phyloP scores from a whole-genome alignment of 345 rosid species.

The Jatropha curcas region DNA sequence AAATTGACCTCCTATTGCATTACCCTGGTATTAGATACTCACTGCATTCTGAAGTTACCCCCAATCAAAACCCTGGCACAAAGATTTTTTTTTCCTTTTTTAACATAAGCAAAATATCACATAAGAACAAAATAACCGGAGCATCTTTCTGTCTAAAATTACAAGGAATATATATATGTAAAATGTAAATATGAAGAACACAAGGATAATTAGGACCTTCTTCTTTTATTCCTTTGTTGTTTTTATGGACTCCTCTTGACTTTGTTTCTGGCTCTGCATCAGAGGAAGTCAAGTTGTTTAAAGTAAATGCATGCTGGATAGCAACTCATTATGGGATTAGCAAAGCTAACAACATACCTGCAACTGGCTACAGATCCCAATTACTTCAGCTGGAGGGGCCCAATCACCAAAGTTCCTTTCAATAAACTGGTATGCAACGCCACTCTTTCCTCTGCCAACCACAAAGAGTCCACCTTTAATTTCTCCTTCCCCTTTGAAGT shows the following conservation, averaged over 20 bases:
- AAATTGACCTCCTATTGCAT: neutral
- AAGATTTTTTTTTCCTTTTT: neutral
- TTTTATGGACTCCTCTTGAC: slow-evolving; percentile 23
- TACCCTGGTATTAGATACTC: neutral
- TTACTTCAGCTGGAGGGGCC: slow-evolving; percentile 61
- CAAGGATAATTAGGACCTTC: neutral
- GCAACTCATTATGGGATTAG: neutral
- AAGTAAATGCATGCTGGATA: slow-evolving; percentile 6
- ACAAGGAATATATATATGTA: neutral
- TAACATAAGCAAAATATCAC: neutral
- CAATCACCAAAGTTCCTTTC: slow-evolving; percentile 75
- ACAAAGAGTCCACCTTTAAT: slow-evolving; percentile 65
- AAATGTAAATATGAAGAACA: slow-evolving; percentile 4
- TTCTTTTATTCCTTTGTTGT: slow-evolving; percentile 20
- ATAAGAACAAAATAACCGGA: neutral
- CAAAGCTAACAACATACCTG: slow-evolving; percentile 38
- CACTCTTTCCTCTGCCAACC: slow-evolving; percentile 51
- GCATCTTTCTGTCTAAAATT: neutral
- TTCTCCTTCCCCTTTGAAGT: slow-evolving; percentile 63
- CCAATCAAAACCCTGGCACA: neutral
- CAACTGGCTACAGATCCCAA: slow-evolving; percentile 48
- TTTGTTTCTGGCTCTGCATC: slow-evolving; percentile 41
- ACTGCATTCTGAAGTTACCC: neutral
- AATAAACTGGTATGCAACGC: slow-evolving; percentile 62
- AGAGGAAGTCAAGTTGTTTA: slow-evolving; percentile 26